Percentiles rank a stretch among this genome's conserved stretches.
phyloP scores from a whole-genome alignment of 2,329 filamentous ascomycete genomes.

The Bertia moriformis region DNA sequence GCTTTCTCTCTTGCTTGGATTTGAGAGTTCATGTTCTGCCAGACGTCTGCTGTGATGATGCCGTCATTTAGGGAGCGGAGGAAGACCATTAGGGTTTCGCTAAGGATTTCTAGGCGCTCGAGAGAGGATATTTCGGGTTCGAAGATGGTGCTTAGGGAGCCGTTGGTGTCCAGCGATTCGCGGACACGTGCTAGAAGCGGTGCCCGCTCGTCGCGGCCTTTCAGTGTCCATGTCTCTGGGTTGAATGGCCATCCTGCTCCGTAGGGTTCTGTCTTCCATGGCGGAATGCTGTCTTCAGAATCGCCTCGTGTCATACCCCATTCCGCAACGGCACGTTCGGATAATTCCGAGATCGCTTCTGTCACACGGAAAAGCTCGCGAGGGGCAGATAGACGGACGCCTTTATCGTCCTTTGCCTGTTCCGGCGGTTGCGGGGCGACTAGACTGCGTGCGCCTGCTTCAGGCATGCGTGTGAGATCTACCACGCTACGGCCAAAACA shows the following conservation, averaged over 20 bases:
- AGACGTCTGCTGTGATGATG: slow-evolving; percentile 56
- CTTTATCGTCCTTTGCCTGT: slow-evolving; percentile 18
- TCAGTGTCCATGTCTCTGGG: slow-evolving; percentile 11
- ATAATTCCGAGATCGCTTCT: slow-evolving; percentile 52
- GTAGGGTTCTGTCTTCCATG: slow-evolving; percentile 30
- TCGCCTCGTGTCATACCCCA: slow-evolving; percentile 42
- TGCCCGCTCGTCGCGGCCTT: slow-evolving; percentile 4
- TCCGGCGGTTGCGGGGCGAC: too few relatives aligned
- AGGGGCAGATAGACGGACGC: slow-evolving; percentile 65
- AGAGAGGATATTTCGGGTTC: slow-evolving; percentile 45
- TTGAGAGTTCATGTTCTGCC: slow-evolving; percentile 48
- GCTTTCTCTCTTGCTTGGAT: slow-evolving; percentile 2
- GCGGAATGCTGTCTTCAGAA: not conserved
- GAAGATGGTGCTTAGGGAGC: slow-evolving; percentile 44
- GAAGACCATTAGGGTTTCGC: slow-evolving; percentile 61
- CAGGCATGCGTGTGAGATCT: slow-evolving; percentile 72
- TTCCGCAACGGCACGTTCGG: slow-evolving; percentile 42
- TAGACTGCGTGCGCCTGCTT: slow-evolving; percentile 46
- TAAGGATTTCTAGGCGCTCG: slow-evolving; percentile 55
- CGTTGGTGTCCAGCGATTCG: slow-evolving; percentile 62
- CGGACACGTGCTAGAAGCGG: slow-evolving; percentile 18
- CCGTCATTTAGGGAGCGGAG: slow-evolving; percentile 65
- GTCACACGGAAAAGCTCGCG: slow-evolving; percentile 82
- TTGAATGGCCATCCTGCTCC: slow-evolving; percentile 45
- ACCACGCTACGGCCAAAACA: slow-evolving; percentile 77